Evolutionary conservation across 345 rosid genomes (phyloP), one percentile per base, ranked within the genome.

Genomic region (Citrus unshiu): DNA sequence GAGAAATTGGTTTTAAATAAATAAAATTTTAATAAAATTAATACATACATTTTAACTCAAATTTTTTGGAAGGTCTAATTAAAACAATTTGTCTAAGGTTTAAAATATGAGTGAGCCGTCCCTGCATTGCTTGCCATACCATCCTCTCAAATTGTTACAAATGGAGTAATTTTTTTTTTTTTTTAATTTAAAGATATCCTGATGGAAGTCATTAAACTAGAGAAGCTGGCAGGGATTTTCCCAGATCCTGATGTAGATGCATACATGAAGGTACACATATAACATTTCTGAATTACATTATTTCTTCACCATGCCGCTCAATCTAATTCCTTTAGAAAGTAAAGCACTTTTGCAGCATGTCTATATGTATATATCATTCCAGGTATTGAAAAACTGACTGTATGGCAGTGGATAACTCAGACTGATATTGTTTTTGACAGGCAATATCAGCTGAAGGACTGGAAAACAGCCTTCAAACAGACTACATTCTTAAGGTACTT

Each of bases 181-280:
- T 3, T 13, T 3, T 3, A 46, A 46, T 7, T 67, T 68, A 14
- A 57, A 79, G 87, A 79, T 7, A 62, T 82, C 9, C 46, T 79
- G 79, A 64, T 2, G 59, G 83, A 84, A 73, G 83, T 84, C 46
- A 69, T 66, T 73, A 75, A 76, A 64, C 80, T 78, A 59, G 87
- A 85, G 74, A 82, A 82, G 73, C 73, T 80, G 61, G 80, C 80
- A 29, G 84, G 84, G 30, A 80, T 85, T 18, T 64, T 80, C 58
- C 87, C 87, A 12, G 85, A 85, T 62, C 77, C 82, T 54, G 84
- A 82, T 56, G 76, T 85, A 21, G 87, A 85, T 75, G 80, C 87
- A 27, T 85, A 80, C 76, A 85, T 80, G 87, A 85, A 85, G 87
- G 87, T 85, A 62, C n/a, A n/a, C 60, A 13, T 40, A 34, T 32